Base-by-base conservation (phyloP, 2,329 filamentous ascomycete genomes). In the Apiospora koreana region DNA sequence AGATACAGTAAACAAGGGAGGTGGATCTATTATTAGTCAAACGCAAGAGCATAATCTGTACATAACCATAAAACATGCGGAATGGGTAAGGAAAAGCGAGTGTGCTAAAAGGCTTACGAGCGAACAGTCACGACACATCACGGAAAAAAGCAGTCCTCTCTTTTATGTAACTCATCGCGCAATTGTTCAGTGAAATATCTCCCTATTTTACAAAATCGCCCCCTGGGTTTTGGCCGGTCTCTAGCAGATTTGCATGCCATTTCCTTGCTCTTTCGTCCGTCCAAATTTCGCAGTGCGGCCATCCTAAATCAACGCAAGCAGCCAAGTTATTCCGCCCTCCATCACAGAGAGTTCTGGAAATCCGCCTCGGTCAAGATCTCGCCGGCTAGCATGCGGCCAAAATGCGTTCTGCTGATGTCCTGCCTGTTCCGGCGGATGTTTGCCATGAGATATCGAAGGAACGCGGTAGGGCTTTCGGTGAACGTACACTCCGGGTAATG, bases 401-500 rank as follows among this genome's bases (percentile, higher is more conserved):
- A 21, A 23, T 73, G 72, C 1, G 72, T 73, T 25, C 58, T 70
- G 45, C 45, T 41, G 42, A 73, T 69, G 12, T 67, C 65, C 48
- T 73, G 66, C 7, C 67, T 28, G 23, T 73, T 38, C 2, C 69
- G 71, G 21, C 72, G 68, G 7, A 73, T 64, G 3, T 69, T 69
- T 0, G 71, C 31, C 67, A 73, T 65, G 45, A 72, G 8, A 14
- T 38, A 65, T 2, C 64, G 58, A 12, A 73, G 23, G 31, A 73
- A 73, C 16, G 31, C 41, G 10, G 69, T 64, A 1, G 72, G 71
- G 31, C 72, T 73, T 2, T 48, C 18, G 2, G 38, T 72, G 68
- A 87, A 82, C 0, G 75, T 71, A n/a, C 75, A 58, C 65, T 38
- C 21, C 68, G 69, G 18, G 71, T 38, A 38, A 65, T 45, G 35